phyloP scores from a whole-genome alignment of 2,329 filamentous ascomycete genomes.

The Setomelanomma holmii region DNA sequence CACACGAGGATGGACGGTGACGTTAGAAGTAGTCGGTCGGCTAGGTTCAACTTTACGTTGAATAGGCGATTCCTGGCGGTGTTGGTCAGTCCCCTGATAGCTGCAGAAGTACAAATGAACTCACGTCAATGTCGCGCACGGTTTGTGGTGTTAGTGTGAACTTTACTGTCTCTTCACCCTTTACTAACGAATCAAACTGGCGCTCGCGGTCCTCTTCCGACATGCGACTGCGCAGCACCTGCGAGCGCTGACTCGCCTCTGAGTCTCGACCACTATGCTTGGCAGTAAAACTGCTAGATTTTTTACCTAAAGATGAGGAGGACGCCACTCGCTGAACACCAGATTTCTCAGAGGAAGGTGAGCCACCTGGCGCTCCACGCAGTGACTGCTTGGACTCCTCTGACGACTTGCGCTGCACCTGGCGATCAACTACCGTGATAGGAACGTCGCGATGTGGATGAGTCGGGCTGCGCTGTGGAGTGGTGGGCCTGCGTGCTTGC shows the following conservation, averaged over 20 bases:
- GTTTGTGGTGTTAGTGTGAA: conserved; percentile 58
- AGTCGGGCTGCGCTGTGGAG: conserved; percentile 25
- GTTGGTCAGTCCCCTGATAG: conserved; percentile 3
- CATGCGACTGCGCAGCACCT: conserved; percentile 40
- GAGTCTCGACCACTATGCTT: conserved; percentile 45
- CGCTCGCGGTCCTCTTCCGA: conserved; percentile 49
- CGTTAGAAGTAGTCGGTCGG: conserved; percentile 27
- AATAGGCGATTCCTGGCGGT: conserved; percentile 26
- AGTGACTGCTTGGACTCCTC: conserved; percentile 33
- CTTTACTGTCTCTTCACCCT: conserved; percentile 57
- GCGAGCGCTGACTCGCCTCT: conserved; percentile 38
- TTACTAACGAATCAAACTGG: conserved; percentile 58
- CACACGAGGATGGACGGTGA: conserved; percentile 42
- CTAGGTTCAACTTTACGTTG: conserved; percentile 26
- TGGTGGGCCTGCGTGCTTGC: conserved; percentile 17
- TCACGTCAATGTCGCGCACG: conserved; percentile 54
- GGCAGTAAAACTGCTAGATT: conserved; percentile 39
- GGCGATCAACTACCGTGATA: conserved; percentile 24
- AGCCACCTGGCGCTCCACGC: conserved; percentile 21
- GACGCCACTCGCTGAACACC: conserved; percentile 41
- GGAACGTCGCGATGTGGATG: conserved; percentile 25
- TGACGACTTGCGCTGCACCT: conserved; percentile 26
- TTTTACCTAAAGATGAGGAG: conserved; percentile 38
- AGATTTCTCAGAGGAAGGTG: conserved; percentile 35
- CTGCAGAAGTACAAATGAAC: conserved; percentile 18